Evolutionary conservation across 768 basidiomycete species (phyloP).

Genomic region (Cystofilobasidium macerans): DNA sequence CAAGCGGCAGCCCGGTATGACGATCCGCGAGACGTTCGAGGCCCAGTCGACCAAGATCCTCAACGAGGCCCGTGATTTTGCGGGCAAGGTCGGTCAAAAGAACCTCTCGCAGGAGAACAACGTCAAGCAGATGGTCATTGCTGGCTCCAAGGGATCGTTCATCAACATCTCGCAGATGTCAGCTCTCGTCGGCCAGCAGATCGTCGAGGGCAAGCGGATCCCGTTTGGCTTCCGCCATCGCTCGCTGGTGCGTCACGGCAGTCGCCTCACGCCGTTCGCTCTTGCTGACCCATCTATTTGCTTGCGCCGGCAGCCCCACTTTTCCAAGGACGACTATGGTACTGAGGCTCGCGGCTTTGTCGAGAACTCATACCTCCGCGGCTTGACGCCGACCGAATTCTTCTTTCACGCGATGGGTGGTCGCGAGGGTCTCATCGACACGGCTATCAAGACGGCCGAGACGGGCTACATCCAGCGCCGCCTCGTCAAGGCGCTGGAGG

Average conservation of each 20-base stretch:
- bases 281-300: neutral
- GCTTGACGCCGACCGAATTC: conserved; percentile 93
- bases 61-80: conserved; percentile 87
- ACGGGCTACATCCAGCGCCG: conserved; percentile 98
- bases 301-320: conserved; percentile 53
- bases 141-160: conserved; percentile 88
- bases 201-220: conserved; percentile 94
- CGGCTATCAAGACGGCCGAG: conserved; percentile 98
- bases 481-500: conserved; percentile 93
- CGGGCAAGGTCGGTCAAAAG: conserved; percentile 93
- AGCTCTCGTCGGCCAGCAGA: conserved; percentile 96
- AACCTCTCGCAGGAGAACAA: conserved; percentile 98
- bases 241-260: conserved; percentile 44
- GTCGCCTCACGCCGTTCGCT: neutral
- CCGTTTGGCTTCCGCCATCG: conserved; percentile 97
- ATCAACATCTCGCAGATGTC: conserved; percentile 99
- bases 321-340: conserved; percentile 96
- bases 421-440: conserved; percentile 97
- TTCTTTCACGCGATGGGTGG: conserved; percentile 99
- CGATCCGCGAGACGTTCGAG: conserved; percentile 96
- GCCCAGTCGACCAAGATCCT: conserved; percentile 79
- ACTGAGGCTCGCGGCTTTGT: conserved; percentile 97
- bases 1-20: conserved; percentile 92
- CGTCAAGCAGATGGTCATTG: conserved; percentile 99
- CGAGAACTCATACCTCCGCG: conserved; percentile 94